Base-by-base conservation (phyloP, 2,329 filamentous ascomycete species). In the Scytalidium sp. region DNA sequence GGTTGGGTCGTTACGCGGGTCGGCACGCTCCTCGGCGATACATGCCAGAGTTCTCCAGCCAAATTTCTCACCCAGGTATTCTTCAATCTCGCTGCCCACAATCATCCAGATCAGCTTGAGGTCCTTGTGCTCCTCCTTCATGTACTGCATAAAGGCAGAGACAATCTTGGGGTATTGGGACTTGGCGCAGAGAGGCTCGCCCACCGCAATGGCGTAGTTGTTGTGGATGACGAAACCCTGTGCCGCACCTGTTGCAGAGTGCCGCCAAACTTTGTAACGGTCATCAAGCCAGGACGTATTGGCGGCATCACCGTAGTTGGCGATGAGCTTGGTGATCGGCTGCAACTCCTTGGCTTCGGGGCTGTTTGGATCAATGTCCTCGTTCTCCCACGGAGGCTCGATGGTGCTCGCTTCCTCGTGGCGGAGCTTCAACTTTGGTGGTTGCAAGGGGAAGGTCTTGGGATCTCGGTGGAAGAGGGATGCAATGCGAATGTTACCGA, bases 251-350 rank as follows among this genome's bases (percentile, higher is more conserved):
- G 88, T 93, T 27, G 73, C 67, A 19, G 80, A 71, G 64, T 96
- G 90, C 23, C 92, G 85, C 90, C 90, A 97, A 50, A 96, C 84
- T 63, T 89, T 79, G 67, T 92, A 96, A 6, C 90, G 84, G 6
- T 91, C 88, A 66, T 97, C 92, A 7, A 94, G 80, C 90, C 91
- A 97, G 0, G 90, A 94, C 0, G 92, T 97, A 63, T 96, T 95
- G 44, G 90, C 91, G 2, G 92, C 90, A 68, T 97, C 92, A 54
- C 92, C 92, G 60, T 97, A 97, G 68, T 97, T 97, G 64, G 90
- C 90, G 66, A 97, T 91, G 40, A 97, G 83, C 64, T 96, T 87
- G 65, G 92, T 89, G 4, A 97, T 67, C 0, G 89, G 78, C 46
- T 91, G 91, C 47, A 87, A 74, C 45, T 84, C 76, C 7, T 69